Conservation (phyloP, 495 filamentous ascomycete genomes). For the Hypoxylon fuscum region DNA sequence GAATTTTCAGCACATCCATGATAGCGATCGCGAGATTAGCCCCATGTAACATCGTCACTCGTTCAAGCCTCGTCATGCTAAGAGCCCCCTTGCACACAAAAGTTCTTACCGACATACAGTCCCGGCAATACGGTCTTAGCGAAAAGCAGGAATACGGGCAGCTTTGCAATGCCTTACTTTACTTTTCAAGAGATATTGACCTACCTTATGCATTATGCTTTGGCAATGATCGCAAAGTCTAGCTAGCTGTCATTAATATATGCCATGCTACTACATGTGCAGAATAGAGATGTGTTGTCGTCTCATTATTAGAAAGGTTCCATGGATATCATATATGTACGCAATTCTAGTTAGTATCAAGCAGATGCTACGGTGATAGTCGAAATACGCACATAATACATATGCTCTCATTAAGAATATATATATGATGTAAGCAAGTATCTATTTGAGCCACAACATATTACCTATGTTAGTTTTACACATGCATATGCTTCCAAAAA, state of each 20-base stretch:
- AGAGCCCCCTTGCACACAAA: conserved; percentile 12
- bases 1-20: conserved; percentile 23
- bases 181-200: conserved; percentile 16
- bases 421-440: background rate
- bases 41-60: conserved; percentile 30
- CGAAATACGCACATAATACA: background rate
- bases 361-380: background rate
- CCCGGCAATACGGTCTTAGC: conserved; percentile 31
- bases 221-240: conserved; percentile 27
- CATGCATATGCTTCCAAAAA: background rate
- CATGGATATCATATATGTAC: background rate
- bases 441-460: background rate
- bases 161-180: conserved; percentile 4
- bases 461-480: background rate
- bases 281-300: conserved; percentile 6
- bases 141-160: conserved; percentile 5
- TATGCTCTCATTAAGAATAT: background rate
- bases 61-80: conserved; percentile 21
- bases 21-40: conserved; percentile 36
- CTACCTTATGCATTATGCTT: conserved; percentile 16
- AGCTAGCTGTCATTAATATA: conserved; percentile 28
- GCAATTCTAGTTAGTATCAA: background rate
- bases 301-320: background rate
- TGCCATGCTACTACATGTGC: conserved; percentile 25
- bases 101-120: conserved; percentile 30